Percentiles rank a stretch among this genome's conserved stretches.
phyloP scores from a whole-genome alignment of 192 early-diverging fungal genomes.

The Podochytrium sp. region DNA sequence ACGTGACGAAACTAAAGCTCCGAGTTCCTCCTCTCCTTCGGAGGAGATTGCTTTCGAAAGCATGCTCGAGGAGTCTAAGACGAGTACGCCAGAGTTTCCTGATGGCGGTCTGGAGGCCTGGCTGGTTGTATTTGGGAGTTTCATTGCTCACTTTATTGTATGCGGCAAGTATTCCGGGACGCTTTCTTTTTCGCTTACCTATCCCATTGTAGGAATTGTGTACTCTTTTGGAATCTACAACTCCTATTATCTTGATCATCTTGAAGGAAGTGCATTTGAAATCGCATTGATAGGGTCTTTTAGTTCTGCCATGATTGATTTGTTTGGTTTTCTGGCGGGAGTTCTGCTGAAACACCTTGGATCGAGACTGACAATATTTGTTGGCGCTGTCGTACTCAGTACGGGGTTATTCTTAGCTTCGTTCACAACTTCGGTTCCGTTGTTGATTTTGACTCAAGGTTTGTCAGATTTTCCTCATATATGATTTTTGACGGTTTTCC shows the following conservation, averaged over 20 bases:
- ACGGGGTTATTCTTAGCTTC: neutral
- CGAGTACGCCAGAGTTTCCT: too few relatives aligned
- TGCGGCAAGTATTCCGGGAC: too few relatives aligned
- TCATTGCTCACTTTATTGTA: neutral
- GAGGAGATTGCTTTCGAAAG: too few relatives aligned
- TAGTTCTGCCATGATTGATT: neutral
- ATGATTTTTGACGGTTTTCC: too few relatives aligned
- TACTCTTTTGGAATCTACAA: constrained; percentile 10
- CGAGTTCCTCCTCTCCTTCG: too few relatives aligned
- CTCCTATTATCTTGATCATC: neutral
- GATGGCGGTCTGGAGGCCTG: neutral
- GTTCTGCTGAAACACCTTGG: constrained; percentile 49
- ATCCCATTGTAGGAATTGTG: too few relatives aligned
- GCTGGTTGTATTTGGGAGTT: neutral
- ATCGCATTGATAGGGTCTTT: neutral
- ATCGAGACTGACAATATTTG: constrained; percentile 44
- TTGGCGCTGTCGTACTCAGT: constrained; percentile 53
- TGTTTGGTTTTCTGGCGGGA: constrained; percentile 9
- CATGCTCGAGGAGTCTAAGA: too few relatives aligned
- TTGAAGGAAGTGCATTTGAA: neutral
- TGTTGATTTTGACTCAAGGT: constrained; percentile 12
- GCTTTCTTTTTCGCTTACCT: too few relatives aligned
- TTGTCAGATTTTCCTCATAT: too few relatives aligned
- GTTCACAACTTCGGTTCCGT: constrained; percentile 4
- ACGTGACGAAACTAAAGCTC: too few relatives aligned